These are phyloP conservation scores for Candida sanyaensis DNA, from an alignment of 1,139 yeast species.

Conservation along the genomic window DNA sequence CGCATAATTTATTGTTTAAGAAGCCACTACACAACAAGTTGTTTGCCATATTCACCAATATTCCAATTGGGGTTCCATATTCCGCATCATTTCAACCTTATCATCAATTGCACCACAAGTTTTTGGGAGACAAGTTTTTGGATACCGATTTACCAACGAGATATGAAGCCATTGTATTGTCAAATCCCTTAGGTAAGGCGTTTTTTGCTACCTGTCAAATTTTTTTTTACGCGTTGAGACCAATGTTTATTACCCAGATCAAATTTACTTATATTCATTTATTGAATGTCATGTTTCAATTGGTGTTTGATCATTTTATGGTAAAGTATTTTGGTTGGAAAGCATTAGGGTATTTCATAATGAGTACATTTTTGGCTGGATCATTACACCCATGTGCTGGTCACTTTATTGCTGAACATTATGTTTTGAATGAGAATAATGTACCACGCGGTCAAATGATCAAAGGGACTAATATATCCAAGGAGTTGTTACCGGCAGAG, in stretches of 20 bases:
- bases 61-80: constrained; percentile 89
- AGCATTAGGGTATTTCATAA: constrained; percentile 63
- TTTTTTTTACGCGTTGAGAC: constrained; percentile 85
- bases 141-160: constrained; percentile 89
- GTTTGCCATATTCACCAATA: constrained; percentile 74
- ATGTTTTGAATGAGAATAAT: constrained; percentile 65
- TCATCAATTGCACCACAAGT: constrained; percentile 89
- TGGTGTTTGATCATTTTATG: constrained; percentile 56
- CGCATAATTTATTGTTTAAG: constrained; percentile 84
- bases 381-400: constrained; percentile 94
- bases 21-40: constrained; percentile 75
- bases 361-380: constrained; percentile 86
- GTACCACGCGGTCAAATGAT: constrained; percentile 27
- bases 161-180: constrained; percentile 71
- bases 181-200: constrained; percentile 81
- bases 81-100: constrained; percentile 91
- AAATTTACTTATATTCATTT: constrained; percentile 75
- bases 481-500: constrained; percentile 58
- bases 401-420: constrained; percentile 93
- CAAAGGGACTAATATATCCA: constrained; percentile 25
- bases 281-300: constrained; percentile 64
- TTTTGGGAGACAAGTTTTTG: constrained; percentile 78
- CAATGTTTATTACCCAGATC: constrained; percentile 79
- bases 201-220: constrained; percentile 91
- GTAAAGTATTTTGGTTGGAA: constrained; percentile 64